Conservation (phyloP, 1,284 basidiomycete species). For the Apiotrichum domesticum region DNA sequence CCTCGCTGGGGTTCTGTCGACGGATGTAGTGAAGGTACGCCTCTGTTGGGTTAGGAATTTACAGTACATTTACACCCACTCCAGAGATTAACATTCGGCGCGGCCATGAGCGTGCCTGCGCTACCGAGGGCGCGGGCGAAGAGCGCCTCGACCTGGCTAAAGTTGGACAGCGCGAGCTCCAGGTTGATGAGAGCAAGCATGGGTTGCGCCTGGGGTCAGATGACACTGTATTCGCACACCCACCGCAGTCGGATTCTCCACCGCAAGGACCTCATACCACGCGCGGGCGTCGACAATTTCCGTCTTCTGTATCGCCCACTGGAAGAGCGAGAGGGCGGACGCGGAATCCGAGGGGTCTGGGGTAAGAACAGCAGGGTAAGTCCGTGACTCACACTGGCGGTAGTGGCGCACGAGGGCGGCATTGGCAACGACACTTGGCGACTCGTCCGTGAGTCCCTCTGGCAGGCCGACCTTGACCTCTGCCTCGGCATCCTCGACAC, state of each 20-base stretch:
- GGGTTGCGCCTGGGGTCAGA: constrained; percentile 30
- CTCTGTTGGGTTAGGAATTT: constrained; percentile 22
- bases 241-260: constrained; percentile 42
- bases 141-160: constrained; percentile 41
- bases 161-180: constrained; percentile 44
- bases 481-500: background rate
- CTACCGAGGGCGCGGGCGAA: constrained; percentile 42
- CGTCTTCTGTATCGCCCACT: constrained; percentile 43
- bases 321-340: constrained; percentile 44
- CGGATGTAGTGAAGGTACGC: constrained; percentile 48
- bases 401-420: constrained; percentile 25
- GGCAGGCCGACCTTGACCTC: constrained; percentile 21
- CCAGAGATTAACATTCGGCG: constrained; percentile 46
- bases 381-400: constrained; percentile 21
- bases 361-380: background rate
- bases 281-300: constrained; percentile 43
- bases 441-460: constrained; percentile 27
- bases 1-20: constrained; percentile 42
- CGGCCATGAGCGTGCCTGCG: constrained; percentile 37
- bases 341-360: constrained; percentile 29
- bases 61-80: constrained; percentile 25
- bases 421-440: constrained; percentile 33
- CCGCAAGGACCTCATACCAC: constrained; percentile 40
- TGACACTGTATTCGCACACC: constrained; percentile 3
- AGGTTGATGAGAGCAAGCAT: constrained; percentile 44